phyloP scores from a whole-genome alignment of 768 basidiomycete genomes.

The Boletus rubropictus region DNA sequence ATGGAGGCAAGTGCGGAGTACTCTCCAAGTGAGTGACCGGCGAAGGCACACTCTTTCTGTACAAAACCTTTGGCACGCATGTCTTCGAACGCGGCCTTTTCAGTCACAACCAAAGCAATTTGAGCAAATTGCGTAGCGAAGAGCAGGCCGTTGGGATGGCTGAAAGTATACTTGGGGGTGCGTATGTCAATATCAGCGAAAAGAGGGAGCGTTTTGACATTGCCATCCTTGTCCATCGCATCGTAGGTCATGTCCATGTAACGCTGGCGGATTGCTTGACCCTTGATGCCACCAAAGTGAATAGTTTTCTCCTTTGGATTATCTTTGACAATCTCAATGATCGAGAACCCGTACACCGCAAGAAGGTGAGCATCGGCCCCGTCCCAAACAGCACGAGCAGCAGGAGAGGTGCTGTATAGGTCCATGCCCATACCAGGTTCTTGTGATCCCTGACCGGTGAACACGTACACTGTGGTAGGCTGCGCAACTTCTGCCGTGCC shows the following conservation, averaged over 20 bases:
- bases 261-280: slow-evolving; percentile 95
- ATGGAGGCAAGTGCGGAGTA: slow-evolving; percentile 98
- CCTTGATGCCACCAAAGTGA: slow-evolving; percentile 99
- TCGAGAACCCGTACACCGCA: slow-evolving; percentile 96
- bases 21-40: slow-evolving; percentile 97
- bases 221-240: slow-evolving; percentile 92
- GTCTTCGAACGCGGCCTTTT: slow-evolving; percentile 97
- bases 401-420: slow-evolving; percentile 86
- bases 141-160: slow-evolving; percentile 88
- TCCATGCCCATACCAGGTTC: slow-evolving; percentile 99
- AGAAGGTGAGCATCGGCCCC: slow-evolving; percentile 89
- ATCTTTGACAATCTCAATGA: slow-evolving; percentile 97
- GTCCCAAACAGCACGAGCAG: slow-evolving; percentile 96
- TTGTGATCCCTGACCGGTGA: slow-evolving; percentile 98
- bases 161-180: slow-evolving; percentile 97
- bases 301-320: slow-evolving; percentile 98
- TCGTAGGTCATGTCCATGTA: slow-evolving; percentile 99
- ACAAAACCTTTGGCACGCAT: slow-evolving; percentile 96
- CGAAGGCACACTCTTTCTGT: slow-evolving; percentile 88
- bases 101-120: slow-evolving; percentile 95
- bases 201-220: slow-evolving; percentile 91
- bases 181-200: slow-evolving; percentile 94
- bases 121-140: slow-evolving; percentile 99
- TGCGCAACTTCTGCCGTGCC: slow-evolving; percentile 93
- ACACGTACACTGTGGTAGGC: slow-evolving; percentile 89